A percentile compares a stretch with the other conserved stretches of the same genome.
Evolutionary conservation across 345 rosid genomes (phyloP).

Genomic region (Carallia pectinifolia): DNA sequence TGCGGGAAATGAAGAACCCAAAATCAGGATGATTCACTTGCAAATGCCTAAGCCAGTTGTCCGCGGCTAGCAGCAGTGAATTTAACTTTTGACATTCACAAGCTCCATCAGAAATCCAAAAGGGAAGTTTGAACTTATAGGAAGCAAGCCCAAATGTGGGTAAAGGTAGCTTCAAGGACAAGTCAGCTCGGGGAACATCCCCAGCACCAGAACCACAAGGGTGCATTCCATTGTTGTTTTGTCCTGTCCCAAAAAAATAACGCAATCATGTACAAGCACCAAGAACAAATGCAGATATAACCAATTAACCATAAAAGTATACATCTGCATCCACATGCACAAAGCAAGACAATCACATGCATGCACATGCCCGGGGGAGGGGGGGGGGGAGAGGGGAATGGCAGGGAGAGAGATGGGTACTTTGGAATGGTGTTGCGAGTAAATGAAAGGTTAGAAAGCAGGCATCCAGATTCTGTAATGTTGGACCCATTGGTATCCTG

Average conservation of each 20-base stretch:
- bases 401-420: conserved; percentile 34
- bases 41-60: conserved; percentile 65
- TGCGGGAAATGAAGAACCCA: conserved; percentile 61
- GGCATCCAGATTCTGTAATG: conserved; percentile 87
- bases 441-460: conserved; percentile 82
- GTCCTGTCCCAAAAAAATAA: conserved; percentile 36
- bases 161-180: conserved; percentile 48
- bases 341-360: not conserved
- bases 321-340: not conserved
- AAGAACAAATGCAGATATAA: not conserved
- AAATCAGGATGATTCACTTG: conserved; percentile 78
- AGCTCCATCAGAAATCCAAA: conserved; percentile 63
- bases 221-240: conserved; percentile 23
- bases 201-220: conserved; percentile 24
- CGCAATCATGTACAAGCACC: not conserved
- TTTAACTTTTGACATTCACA: conserved; percentile 49
- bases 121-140: conserved; percentile 67
- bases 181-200: conserved; percentile 33
- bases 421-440: conserved; percentile 52
- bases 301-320: not conserved
- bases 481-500: conserved; percentile 81
- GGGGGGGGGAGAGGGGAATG: not conserved
- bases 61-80: conserved; percentile 60
- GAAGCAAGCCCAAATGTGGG: conserved; percentile 79
- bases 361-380: not conserved